A percentile compares a stretch with the other conserved stretches of the same genome.
Conservation (phyloP, 2,329 filamentous ascomycete genomes). For the Orbilia quercus region DNA sequence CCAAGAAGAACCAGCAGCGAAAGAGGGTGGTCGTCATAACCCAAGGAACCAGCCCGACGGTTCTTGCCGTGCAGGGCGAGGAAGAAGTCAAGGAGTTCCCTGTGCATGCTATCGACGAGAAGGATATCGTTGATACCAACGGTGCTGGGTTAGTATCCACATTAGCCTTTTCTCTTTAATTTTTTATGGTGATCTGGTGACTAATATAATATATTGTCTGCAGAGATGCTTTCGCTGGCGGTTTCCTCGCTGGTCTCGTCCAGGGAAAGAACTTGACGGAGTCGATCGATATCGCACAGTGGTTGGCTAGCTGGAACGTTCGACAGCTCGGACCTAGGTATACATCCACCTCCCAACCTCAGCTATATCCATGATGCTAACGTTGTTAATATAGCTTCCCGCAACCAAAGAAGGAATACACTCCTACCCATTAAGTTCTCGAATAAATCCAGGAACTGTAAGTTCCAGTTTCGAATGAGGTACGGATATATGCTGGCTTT, state of each 20-base stretch:
- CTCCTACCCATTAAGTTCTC: conserved; percentile 63
- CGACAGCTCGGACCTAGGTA: conserved; percentile 96
- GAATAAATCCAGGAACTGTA: not conserved
- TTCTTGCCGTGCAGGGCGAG: conserved; percentile 80
- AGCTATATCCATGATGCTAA: not conserved
- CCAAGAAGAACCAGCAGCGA: conserved; percentile 89
- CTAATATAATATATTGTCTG: not conserved
- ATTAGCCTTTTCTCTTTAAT: not conserved
- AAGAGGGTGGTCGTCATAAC: conserved; percentile 91
- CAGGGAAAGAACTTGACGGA: conserved; percentile 82
- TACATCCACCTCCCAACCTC: conserved; percentile 64
- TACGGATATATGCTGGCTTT: not conserved
- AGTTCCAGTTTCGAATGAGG: not conserved
- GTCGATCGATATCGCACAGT: conserved; percentile 91
- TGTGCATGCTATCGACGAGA: conserved; percentile 80
- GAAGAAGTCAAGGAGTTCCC: conserved; percentile 76
- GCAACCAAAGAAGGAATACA: conserved; percentile 82
- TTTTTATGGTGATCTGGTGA: not conserved
- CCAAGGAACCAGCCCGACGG: conserved; percentile 89
- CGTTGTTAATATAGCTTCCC: conserved; percentile 72
- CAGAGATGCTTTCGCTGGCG: conserved; percentile 93
- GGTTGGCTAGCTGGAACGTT: conserved; percentile 93
- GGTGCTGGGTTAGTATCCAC: conserved; percentile 76
- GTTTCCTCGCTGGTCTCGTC: conserved; percentile 88
- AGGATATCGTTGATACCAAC: conserved; percentile 93